A percentile compares a stretch with the other conserved stretches of the same genome.
These are phyloP conservation scores for Aspergillus bridgeri DNA, from an alignment of 495 filamentous ascomycete genomes.

Conservation along the genomic window DNA sequence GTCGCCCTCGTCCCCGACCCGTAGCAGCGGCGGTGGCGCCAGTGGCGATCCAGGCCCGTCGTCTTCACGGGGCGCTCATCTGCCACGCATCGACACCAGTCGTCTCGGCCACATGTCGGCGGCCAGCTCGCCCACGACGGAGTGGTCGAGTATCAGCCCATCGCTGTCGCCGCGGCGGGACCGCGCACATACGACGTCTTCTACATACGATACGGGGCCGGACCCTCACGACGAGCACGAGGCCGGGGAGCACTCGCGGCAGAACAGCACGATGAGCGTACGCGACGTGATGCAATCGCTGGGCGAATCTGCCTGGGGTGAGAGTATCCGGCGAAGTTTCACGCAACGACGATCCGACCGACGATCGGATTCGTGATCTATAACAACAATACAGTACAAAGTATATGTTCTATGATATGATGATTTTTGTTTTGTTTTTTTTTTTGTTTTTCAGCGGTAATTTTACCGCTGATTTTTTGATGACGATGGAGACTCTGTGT, in stretches of 20 bases:
- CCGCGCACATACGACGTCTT: conserved; percentile 22
- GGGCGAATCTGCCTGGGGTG: conserved; percentile 85
- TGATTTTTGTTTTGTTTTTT: conserved; percentile 6
- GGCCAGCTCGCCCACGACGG: conserved; percentile 37
- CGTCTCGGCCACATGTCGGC: conserved; percentile 27
- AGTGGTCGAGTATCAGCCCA: conserved; percentile 45
- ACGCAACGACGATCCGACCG: conserved; percentile 57
- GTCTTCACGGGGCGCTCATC: conserved; percentile 11
- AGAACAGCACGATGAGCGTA: conserved; percentile 67
- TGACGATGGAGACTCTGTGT: no score
- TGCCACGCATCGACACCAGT: conserved; percentile 44
- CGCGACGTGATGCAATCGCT: conserved; percentile 77
- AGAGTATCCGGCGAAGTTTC: conserved; percentile 85
- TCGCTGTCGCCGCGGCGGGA: conserved; percentile 38
- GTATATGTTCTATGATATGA: conserved; percentile 13
- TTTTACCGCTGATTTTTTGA: background rate
- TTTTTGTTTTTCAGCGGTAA: conserved; percentile 9
- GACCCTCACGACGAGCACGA: conserved; percentile 16
- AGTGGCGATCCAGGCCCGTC: conserved; percentile 19
- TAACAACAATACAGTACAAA: background rate
- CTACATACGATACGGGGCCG: conserved; percentile 26
- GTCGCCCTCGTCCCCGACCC: conserved; percentile 34
- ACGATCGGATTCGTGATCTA: conserved; percentile 9
- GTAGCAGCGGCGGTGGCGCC: conserved; percentile 17
- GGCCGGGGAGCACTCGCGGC: conserved; percentile 29